Percentiles rank a stretch among this genome's conserved stretches.
These are phyloP conservation scores for Drechslerella stenobrocha DNA, from an alignment of 2,329 filamentous ascomycete species.

Conservation along the genomic window DNA sequence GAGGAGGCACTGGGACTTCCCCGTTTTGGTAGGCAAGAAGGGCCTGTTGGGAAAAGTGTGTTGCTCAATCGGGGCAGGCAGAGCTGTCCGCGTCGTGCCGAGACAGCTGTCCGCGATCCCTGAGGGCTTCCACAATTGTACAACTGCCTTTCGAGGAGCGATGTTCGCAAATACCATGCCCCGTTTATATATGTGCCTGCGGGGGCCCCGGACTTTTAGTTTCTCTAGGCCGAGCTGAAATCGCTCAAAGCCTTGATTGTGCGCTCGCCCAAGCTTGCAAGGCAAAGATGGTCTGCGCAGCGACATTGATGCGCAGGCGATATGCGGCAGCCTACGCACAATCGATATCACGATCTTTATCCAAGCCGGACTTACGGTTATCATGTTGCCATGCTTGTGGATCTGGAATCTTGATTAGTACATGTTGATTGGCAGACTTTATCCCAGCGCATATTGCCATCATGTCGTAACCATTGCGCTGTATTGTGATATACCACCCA, in stretches of 20 bases:
- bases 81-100: conserved; percentile 1
- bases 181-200: background rate
- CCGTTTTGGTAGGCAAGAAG: conserved; percentile 30
- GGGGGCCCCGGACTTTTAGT: background rate
- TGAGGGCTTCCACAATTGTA: background rate
- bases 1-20: conserved; percentile 12
- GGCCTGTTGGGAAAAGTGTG: conserved; percentile 41
- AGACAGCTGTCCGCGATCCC: conserved; percentile 25
- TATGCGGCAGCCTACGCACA: no score
- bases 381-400: no score
- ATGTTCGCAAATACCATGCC: conserved; percentile 14
- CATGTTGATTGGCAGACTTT: no score
- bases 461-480: no score
- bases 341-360: no score
- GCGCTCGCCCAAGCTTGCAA: no score
- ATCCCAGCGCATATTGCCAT: no score
- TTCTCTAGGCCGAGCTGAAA: background rate
- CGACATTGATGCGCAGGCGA: no score
- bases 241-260: background rate
- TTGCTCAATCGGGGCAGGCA: conserved; percentile 35
- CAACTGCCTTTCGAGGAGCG: conserved; percentile 38
- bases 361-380: no score
- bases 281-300: no score
- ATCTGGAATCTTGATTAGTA: no score
- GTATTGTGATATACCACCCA: no score